A percentile compares a stretch with the other conserved stretches of the same genome.
Conservation (phyloP, 2,329 filamentous ascomycete species). For the Fusarium nurragi region DNA sequence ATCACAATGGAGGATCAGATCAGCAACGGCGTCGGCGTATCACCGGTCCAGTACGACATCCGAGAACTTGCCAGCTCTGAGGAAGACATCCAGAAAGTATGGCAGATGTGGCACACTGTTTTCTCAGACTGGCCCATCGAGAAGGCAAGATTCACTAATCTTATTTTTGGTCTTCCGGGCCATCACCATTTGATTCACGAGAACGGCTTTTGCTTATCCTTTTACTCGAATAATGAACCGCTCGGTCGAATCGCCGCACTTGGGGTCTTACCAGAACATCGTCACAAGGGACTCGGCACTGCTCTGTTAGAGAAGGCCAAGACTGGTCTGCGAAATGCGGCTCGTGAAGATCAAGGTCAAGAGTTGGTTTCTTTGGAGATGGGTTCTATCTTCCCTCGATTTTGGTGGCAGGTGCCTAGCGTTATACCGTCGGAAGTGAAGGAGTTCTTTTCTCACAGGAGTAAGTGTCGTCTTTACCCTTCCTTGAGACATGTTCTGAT, state of each 20-base stretch:
- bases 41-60: slow-evolving; percentile 7
- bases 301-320: slow-evolving; percentile 24
- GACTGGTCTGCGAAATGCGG: neutral
- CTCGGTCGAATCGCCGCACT: slow-evolving; percentile 30
- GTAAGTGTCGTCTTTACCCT: too few species aligned
- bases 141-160: neutral
- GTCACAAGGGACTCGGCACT: slow-evolving; percentile 29
- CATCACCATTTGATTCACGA: slow-evolving; percentile 35
- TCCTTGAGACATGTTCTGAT: too few species aligned
- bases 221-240: neutral
- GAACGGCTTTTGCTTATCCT: slow-evolving; percentile 33
- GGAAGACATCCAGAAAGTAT: slow-evolving; percentile 29
- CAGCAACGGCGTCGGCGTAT: neutral
- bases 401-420: slow-evolving; percentile 37
- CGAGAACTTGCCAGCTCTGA: slow-evolving; percentile 15
- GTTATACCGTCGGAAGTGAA: slow-evolving; percentile 7
- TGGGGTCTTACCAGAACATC: slow-evolving; percentile 33
- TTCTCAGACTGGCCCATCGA: slow-evolving; percentile 38
- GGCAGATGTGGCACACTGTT: slow-evolving; percentile 35
- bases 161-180: slow-evolving; percentile 4
- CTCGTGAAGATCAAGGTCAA: neutral
- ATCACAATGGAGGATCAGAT: slow-evolving; percentile 1
- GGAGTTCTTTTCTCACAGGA: slow-evolving; percentile 32
- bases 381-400: slow-evolving; percentile 34
- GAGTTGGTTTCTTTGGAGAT: slow-evolving; percentile 29